These are phyloP conservation scores for Bipolaris bicolor DNA, from an alignment of 2,329 filamentous ascomycete species.

Conservation along the genomic window DNA sequence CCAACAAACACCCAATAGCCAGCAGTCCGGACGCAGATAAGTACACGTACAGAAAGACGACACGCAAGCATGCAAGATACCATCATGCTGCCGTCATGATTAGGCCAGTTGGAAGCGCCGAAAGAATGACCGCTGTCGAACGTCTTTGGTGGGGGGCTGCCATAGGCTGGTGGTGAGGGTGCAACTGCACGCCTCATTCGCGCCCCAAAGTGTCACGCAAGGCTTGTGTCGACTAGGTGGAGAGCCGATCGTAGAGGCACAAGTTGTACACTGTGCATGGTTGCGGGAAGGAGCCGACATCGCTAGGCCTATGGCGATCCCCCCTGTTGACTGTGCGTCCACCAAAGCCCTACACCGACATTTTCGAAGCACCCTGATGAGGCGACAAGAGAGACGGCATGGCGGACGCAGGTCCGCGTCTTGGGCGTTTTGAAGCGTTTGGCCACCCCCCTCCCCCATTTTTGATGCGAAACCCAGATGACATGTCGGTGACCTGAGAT, in stretches of 20 bases:
- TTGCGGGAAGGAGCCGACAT: constrained; percentile 21
- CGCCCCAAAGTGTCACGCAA: constrained; percentile 4
- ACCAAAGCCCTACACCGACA: constrained; percentile 27
- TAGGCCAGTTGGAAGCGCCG: not conserved
- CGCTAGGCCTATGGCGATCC: constrained; percentile 22
- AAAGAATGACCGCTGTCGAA: constrained; percentile 3
- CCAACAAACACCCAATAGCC: not conserved
- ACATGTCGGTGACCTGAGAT: not conserved
- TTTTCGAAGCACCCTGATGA: constrained; percentile 12
- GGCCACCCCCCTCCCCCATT: not conserved
- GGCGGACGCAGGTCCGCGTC: not conserved
- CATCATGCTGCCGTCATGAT: constrained; percentile 2
- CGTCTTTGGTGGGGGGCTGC: not conserved
- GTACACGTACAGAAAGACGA: not conserved
- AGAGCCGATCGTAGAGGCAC: constrained; percentile 30
- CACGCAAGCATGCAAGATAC: not conserved
- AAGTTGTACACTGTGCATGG: constrained; percentile 16
- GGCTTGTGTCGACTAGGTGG: constrained; percentile 20
- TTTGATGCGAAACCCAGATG: not conserved
- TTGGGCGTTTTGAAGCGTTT: not conserved
- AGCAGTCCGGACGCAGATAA: not conserved
- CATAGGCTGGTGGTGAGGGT: constrained; percentile 8
- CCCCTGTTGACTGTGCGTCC: constrained; percentile 17
- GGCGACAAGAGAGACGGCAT: not conserved
- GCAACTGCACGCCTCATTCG: constrained; percentile 22